These are phyloP conservation scores for Fusarium pininemorale DNA, from an alignment of 2,329 filamentous ascomycete species.

Conservation along the genomic window DNA sequence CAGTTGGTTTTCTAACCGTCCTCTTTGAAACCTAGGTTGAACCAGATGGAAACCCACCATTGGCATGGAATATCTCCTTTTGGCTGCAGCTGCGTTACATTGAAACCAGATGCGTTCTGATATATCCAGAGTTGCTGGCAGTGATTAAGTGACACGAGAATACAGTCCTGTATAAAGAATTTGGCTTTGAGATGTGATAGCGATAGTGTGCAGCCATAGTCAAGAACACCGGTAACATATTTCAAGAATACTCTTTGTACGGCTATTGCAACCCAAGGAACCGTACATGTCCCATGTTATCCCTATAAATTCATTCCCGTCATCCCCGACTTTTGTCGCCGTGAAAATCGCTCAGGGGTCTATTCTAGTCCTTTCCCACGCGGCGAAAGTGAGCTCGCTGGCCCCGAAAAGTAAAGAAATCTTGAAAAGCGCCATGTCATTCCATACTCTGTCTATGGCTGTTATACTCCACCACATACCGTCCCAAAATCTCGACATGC, in stretches of 20 bases:
- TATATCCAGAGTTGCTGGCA: neutral
- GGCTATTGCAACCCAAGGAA: conserved; percentile 11
- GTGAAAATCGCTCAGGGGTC: conserved; percentile 11
- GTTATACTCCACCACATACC: conserved; percentile 1
- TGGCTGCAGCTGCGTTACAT: neutral
- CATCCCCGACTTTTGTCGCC: conserved; percentile 3
- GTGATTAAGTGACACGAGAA: neutral
- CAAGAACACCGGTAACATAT: neutral
- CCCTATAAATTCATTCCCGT: conserved; percentile 8
- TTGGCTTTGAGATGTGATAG: neutral
- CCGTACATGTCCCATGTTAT: conserved; percentile 19
- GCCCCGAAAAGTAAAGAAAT: conserved; percentile 17
- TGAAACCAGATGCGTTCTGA: neutral
- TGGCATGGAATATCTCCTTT: conserved; percentile 1
- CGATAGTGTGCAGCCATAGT: neutral
- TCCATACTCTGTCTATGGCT: conserved; percentile 16
- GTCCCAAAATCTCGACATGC: conserved; percentile 5
- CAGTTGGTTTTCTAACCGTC: neutral
- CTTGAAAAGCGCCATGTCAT: conserved; percentile 27
- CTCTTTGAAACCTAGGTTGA: conserved; percentile 18
- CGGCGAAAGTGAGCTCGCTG: conserved; percentile 35
- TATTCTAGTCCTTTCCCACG: conserved; percentile 27
- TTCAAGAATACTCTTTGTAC: conserved; percentile 18
- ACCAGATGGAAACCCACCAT: conserved; percentile 8
- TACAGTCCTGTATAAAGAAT: neutral